Evolutionary conservation across 1,139 yeast genomes (phyloP).

Genomic region (Suhomyces yuchorum): DNA sequence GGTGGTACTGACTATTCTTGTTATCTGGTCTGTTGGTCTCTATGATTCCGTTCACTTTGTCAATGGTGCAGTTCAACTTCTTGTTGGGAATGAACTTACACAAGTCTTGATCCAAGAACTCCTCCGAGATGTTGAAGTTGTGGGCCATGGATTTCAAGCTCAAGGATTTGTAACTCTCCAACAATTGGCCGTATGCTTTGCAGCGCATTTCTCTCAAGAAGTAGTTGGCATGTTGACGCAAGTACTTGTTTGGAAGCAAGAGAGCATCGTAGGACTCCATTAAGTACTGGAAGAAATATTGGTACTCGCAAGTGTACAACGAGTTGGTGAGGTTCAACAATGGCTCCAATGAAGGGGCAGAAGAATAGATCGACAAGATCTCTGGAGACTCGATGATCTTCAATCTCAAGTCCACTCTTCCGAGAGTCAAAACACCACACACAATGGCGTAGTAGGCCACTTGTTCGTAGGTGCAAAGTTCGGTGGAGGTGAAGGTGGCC

Average conservation of each 20-base stretch:
- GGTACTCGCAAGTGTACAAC: constrained; percentile 86
- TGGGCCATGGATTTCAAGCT: constrained; percentile 92
- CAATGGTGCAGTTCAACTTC: constrained; percentile 92
- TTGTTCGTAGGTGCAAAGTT: constrained; percentile 84
- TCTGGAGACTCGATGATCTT: constrained; percentile 95
- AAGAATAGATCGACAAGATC: constrained; percentile 75
- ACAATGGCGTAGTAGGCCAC: constrained; percentile 87
- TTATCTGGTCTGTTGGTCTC: constrained; percentile 96
- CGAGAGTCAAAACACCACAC: constrained; percentile 80
- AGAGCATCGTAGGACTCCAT: constrained; percentile 78
- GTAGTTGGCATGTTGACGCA: constrained; percentile 77
- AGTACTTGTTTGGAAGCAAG: constrained; percentile 71
- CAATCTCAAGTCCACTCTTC: constrained; percentile 79
- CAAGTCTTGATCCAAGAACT: constrained; percentile 79
- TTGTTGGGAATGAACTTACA: constrained; percentile 91
- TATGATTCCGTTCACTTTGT: constrained; percentile 91
- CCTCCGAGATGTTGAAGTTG: constrained; percentile 84
- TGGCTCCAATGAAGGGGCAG: constrained; percentile 74
- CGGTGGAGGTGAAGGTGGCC: constrained; percentile 96
- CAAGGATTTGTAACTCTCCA: constrained; percentile 91
- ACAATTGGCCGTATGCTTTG: constrained; percentile 90
- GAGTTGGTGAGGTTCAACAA: constrained; percentile 83
- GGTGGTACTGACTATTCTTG: constrained; percentile 91
- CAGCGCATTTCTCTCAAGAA: constrained; percentile 92
- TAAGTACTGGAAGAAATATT: constrained; percentile 74